Percentiles rank a stretch among this genome's conserved stretches.
These are phyloP conservation scores for Mariannaea elegans DNA, from an alignment of 2,329 filamentous ascomycete species.

Conservation along the genomic window DNA sequence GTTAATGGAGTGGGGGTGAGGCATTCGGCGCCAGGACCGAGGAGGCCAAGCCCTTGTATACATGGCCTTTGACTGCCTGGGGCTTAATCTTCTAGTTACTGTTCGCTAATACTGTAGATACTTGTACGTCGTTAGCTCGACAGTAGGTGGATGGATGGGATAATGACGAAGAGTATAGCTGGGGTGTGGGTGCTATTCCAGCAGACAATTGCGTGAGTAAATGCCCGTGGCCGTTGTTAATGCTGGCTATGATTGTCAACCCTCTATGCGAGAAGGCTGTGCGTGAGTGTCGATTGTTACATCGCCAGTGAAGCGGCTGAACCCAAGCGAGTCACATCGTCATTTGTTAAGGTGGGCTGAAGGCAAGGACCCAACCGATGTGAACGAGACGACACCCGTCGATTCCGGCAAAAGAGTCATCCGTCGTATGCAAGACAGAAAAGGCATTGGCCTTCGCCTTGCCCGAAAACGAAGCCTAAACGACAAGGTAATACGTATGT, in stretches of 20 bases:
- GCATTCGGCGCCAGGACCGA: neutral
- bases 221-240: neutral
- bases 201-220: too few species aligned
- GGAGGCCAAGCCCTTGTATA: neutral
- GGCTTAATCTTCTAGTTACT: too few species aligned
- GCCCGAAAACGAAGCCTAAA: conserved; percentile 3
- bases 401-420: conserved; percentile 1
- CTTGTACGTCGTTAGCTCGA: too few species aligned
- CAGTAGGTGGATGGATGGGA: conserved; percentile 6
- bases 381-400: neutral
- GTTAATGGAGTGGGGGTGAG: conserved; percentile 8
- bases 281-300: conserved; percentile 8
- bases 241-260: neutral
- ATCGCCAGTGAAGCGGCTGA: conserved; percentile 19
- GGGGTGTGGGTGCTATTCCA: neutral
- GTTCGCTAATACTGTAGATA: too few species aligned
- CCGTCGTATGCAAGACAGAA: neutral
- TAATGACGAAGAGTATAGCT: neutral
- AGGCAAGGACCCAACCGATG: conserved; percentile 1
- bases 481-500: conserved; percentile 30
- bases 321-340: conserved; percentile 12
- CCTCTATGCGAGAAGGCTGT: neutral
- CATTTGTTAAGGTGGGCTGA: conserved; percentile 8
- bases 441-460: conserved; percentile 15
- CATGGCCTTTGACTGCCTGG: neutral